Evolutionary conservation across 768 basidiomycete genomes (phyloP).

Genomic region (Mycena maculata): DNA sequence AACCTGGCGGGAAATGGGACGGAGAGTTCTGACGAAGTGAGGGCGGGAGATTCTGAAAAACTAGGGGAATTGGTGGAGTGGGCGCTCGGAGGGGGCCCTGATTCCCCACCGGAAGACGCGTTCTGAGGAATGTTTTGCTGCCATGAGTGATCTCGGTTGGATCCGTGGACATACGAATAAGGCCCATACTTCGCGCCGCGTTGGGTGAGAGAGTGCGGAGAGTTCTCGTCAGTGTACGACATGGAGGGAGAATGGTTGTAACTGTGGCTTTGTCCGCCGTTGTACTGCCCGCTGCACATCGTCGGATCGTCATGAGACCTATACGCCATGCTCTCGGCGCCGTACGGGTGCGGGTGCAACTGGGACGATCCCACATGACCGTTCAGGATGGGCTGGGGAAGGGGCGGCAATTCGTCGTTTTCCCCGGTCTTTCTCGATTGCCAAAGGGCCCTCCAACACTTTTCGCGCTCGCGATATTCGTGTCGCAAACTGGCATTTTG

Average conservation of each 20-base stretch:
- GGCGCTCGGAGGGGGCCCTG: constrained; percentile 52
- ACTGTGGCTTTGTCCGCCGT: constrained; percentile 51
- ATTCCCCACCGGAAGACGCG: constrained; percentile 55
- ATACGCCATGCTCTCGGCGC: constrained; percentile 57
- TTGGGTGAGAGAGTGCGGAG: constrained; percentile 47
- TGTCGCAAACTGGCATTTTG: constrained; percentile 74
- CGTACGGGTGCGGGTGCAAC: constrained; percentile 52
- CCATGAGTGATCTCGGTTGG: constrained; percentile 56
- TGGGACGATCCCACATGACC: constrained; percentile 49
- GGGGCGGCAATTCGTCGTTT: constrained; percentile 62
- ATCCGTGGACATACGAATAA: constrained; percentile 56
- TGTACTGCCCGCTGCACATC: constrained; percentile 58
- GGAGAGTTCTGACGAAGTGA: constrained; percentile 47
- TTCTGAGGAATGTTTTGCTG: constrained; percentile 45
- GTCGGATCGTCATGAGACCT: constrained; percentile 60
- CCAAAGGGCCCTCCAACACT: constrained; percentile 77
- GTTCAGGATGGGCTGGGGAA: constrained; percentile 54
- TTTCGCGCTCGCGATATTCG: constrained; percentile 77
- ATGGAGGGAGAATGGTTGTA: constrained; percentile 64
- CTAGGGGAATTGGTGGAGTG: constrained; percentile 65
- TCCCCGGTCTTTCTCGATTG: constrained; percentile 71
- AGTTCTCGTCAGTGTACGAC: constrained; percentile 47
- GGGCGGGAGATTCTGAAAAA: constrained; percentile 68
- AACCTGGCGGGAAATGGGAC: constrained; percentile 47
- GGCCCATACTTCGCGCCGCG: constrained; percentile 65